Conservation (phyloP, 2,329 filamentous ascomycete species). For the Didymella pinodella region DNA sequence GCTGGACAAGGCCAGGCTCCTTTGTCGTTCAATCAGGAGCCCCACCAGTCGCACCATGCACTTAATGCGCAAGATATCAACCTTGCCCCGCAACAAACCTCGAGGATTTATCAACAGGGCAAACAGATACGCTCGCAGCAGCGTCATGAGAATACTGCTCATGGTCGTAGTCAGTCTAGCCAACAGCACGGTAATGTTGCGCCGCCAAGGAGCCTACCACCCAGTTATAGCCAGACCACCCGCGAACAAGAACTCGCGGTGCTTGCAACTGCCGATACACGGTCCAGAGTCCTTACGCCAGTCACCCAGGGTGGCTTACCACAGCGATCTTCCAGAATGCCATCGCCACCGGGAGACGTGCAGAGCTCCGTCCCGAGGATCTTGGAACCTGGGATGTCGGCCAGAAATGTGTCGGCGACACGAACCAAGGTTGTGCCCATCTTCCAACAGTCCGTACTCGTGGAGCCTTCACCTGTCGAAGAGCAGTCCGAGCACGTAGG, state of each 20-base stretch:
- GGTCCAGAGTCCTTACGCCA: background rate
- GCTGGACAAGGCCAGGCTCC: conserved; percentile 15
- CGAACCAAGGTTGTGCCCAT: conserved; percentile 17
- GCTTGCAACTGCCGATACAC: conserved; percentile 3
- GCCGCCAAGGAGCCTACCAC: conserved; percentile 21
- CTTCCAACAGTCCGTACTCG: conserved; percentile 10
- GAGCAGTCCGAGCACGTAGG: conserved; percentile 2
- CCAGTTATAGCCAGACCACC: conserved; percentile 21
- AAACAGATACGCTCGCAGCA: conserved; percentile 31
- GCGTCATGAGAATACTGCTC: conserved; percentile 19
- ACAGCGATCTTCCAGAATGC: background rate
- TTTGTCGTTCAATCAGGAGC: conserved; percentile 14
- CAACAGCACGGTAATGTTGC: conserved; percentile 9
- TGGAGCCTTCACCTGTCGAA: conserved; percentile 1
- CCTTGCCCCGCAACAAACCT: conserved; percentile 2
- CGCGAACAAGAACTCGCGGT: background rate
- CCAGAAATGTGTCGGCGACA: conserved; percentile 8
- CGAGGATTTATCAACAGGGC: conserved; percentile 25
- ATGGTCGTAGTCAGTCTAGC: conserved; percentile 7
- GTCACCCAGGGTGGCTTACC: conserved; percentile 9
- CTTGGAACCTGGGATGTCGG: conserved; percentile 5
- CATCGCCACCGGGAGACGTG: conserved; percentile 1
- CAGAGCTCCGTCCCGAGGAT: conserved; percentile 9
- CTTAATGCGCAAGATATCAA: conserved; percentile 3
- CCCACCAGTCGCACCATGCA: conserved; percentile 7